Percentiles rank a stretch among this genome's conserved stretches.
phyloP scores from a whole-genome alignment of 208 protist genomes.

The Leishmania turanica region DNA sequence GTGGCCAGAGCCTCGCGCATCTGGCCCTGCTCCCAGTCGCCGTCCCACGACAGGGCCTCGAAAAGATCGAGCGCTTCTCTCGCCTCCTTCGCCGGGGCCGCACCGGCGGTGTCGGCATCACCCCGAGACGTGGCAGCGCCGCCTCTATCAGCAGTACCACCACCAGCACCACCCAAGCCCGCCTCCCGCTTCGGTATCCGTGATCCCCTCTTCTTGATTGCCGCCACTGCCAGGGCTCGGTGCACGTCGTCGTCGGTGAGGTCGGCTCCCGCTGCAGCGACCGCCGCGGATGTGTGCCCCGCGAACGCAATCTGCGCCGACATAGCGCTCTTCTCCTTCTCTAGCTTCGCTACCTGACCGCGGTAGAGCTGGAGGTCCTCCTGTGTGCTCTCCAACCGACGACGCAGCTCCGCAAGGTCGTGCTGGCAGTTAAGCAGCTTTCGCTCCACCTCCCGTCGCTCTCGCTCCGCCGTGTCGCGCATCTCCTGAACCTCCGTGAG shows the following conservation, averaged over 20 bases:
- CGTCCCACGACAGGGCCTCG: constrained; percentile 78
- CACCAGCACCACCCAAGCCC: background rate
- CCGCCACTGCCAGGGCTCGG: constrained; percentile 68
- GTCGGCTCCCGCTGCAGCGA: constrained; percentile 18
- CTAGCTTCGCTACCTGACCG: constrained; percentile 49
- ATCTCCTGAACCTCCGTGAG: constrained; percentile 71
- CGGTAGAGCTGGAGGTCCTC: constrained; percentile 56
- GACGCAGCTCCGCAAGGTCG: constrained; percentile 50
- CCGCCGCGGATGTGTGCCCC: constrained; percentile 36
- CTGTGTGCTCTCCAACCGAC: constrained; percentile 40
- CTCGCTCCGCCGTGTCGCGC: constrained; percentile 65
- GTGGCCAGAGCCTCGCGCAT: constrained; percentile 82
- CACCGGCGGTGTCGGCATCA: background rate
- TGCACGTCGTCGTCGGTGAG: constrained; percentile 72
- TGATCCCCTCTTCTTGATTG: constrained; percentile 38
- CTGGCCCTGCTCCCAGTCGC: constrained; percentile 71
- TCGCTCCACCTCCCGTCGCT: constrained; percentile 64
- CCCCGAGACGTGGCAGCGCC: background rate
- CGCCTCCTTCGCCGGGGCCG: constrained; percentile 15
- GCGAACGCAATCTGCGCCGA: constrained; percentile 42
- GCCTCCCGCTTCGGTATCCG: background rate
- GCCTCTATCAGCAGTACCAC: background rate
- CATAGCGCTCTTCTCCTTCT: constrained; percentile 46
- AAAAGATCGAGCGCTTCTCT: constrained; percentile 61
- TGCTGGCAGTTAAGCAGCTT: constrained; percentile 50